Base-by-base conservation (phyloP, 345 rosid genomes). In the Euphorbia pulcherrima region DNA sequence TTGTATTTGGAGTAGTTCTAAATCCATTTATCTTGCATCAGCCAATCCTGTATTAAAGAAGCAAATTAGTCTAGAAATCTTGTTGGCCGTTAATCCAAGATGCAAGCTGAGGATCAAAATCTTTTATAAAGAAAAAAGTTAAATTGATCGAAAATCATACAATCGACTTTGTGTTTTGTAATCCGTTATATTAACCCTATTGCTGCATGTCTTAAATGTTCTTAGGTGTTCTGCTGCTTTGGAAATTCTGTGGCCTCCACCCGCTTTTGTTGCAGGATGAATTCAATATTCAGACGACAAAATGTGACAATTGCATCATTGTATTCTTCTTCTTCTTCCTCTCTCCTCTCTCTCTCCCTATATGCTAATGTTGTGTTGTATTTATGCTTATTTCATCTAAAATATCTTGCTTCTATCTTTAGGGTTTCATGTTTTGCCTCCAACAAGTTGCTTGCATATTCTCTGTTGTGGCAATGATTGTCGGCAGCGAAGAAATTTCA, bases 391-490 rank as follows among this genome's bases (percentile, higher is more conserved):
- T 44, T 24, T 58, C 56, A 33, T 21, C 70, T 64, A 44, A 44
- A 6, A 47, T n/a, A 29, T 65, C 17, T 52, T n/a, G n/a, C n/a
- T n/a, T n/a, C n/a, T n/a, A 29, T 78, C 62, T 74, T 58, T 83
- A 95, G 99, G 97, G 97, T 73, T 95, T 95, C 78, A 95, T 92
- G 99, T 74, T 95, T 72, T 95, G 98, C 81, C 97, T 95, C 57
- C 85, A 84, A 77, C 98, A 95, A 90, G 26, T 95, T 44, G 99
- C 99, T 16, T 95, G 99, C 79, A 95, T 95, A 70, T 90, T 92
- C 83, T 87, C 96, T 72, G 73, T 95, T 30, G 87, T 95, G 28
- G 99, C 99, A 62, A 87, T 92, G 84, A 80, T 95, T 68, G 94
- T 92, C 67, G 99, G 99, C 66, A 90, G 96, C 51, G 81, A 85